Percentiles rank a stretch among this genome's conserved stretches.
These are phyloP conservation scores for Tirmania nivea DNA, from an alignment of 495 filamentous ascomycete species.

Conservation along the genomic window DNA sequence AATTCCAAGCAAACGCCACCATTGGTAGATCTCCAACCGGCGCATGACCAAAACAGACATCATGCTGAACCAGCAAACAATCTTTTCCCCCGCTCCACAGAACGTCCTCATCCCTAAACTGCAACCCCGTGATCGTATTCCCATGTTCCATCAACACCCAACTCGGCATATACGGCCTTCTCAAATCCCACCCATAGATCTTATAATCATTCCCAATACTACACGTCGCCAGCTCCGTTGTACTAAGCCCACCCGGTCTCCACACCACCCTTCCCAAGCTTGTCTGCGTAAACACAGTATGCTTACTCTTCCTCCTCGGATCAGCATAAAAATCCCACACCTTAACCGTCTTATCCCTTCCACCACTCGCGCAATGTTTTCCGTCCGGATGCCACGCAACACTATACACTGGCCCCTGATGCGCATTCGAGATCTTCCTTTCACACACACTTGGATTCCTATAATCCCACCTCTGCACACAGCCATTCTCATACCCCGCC, in stretches of 20 bases:
- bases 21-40: slow-evolving; percentile 40
- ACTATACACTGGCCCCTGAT: slow-evolving; percentile 54
- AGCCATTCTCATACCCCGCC: slow-evolving; percentile 59
- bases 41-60: slow-evolving; percentile 60
- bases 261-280: slow-evolving; percentile 61
- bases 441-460: slow-evolving; percentile 26
- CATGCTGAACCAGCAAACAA: slow-evolving; percentile 68
- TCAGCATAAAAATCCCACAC: slow-evolving; percentile 80
- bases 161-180: slow-evolving; percentile 64
- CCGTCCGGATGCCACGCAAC: slow-evolving; percentile 96
- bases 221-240: slow-evolving; percentile 42
- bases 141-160: slow-evolving; percentile 63
- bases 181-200: slow-evolving; percentile 84
- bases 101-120: slow-evolving; percentile 79
- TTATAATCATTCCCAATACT: slow-evolving; percentile 44
- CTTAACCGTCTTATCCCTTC: slow-evolving; percentile 53
- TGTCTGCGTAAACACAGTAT: slow-evolving; percentile 33
- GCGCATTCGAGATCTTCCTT: slow-evolving; percentile 53
- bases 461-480: slow-evolving; percentile 18
- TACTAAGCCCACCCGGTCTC: slow-evolving; percentile 42
- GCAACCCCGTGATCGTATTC: slow-evolving; percentile 45
- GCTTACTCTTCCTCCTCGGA: slow-evolving; percentile 56
- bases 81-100: slow-evolving; percentile 80
- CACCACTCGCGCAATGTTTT: slow-evolving; percentile 63
- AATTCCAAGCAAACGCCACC: too few relatives aligned